These are phyloP conservation scores for Tolypocladium guangdongense DNA, from an alignment of 2,329 filamentous ascomycete species.

Conservation along the genomic window DNA sequence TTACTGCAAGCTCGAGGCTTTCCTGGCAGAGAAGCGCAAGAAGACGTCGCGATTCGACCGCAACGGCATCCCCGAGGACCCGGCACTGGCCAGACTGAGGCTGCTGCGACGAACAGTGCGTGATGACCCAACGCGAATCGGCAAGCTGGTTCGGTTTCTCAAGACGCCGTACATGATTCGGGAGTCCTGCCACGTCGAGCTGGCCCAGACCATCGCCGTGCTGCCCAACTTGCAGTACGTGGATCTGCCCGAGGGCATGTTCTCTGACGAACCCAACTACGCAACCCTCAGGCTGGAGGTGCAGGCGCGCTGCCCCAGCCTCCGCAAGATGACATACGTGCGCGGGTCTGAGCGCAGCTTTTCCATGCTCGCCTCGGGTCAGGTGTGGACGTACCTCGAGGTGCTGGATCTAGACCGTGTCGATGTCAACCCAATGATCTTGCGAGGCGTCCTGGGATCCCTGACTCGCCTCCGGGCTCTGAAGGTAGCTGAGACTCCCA, in stretches of 20 bases:
- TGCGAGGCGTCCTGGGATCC: slow-evolving; percentile 60
- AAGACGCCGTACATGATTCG: slow-evolving; percentile 94
- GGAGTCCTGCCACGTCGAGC: slow-evolving; percentile 72
- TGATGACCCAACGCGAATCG: slow-evolving; percentile 60
- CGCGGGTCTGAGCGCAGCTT: slow-evolving; percentile 69
- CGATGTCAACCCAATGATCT: slow-evolving; percentile 55
- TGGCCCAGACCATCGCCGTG: slow-evolving; percentile 77
- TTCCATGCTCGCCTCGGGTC: slow-evolving; percentile 53
- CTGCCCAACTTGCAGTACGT: slow-evolving; percentile 79
- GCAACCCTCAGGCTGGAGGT: slow-evolving; percentile 71
- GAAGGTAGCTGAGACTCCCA: slow-evolving; percentile 58
- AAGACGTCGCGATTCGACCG: slow-evolving; percentile 61
- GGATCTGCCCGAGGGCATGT: slow-evolving; percentile 83
- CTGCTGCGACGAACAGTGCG: slow-evolving; percentile 75
- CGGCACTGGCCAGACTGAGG: slow-evolving; percentile 62
- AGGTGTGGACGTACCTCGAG: slow-evolving; percentile 59
- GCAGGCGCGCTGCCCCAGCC: slow-evolving; percentile 68
- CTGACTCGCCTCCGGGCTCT: slow-evolving; percentile 61
- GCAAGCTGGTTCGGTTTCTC: slow-evolving; percentile 61
- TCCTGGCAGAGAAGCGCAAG: slow-evolving; percentile 69
- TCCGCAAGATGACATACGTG: slow-evolving; percentile 83
- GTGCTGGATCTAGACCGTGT: slow-evolving; percentile 60
- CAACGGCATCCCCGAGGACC: slow-evolving; percentile 72
- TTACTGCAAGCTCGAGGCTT: slow-evolving; percentile 80
- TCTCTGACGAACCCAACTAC: slow-evolving; percentile 66